A percentile compares a stretch with the other conserved stretches of the same genome.
phyloP scores from a whole-genome alignment of 2,329 filamentous ascomycete genomes.

The Penicillium nordicum region DNA sequence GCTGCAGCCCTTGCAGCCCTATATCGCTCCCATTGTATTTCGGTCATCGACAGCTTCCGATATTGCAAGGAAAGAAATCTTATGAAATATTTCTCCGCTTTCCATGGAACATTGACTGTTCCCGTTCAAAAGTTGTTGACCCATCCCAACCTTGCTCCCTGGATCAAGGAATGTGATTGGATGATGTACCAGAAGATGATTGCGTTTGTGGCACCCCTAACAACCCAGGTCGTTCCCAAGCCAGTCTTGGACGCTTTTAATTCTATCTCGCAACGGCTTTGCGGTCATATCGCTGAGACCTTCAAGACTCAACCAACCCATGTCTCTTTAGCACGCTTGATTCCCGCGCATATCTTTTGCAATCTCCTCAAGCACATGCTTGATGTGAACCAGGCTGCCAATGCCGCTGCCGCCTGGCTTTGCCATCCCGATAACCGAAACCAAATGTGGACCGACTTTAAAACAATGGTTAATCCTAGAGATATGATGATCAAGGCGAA shows the following conservation, averaged over 20 bases:
- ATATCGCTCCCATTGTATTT: constrained; percentile 93
- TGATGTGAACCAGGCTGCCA: constrained; percentile 87
- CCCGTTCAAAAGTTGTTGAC: constrained; percentile 91
- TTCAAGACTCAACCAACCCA: constrained; percentile 83
- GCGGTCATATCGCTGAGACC: constrained; percentile 75
- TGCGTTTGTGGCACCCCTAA: constrained; percentile 81
- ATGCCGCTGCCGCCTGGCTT: constrained; percentile 89
- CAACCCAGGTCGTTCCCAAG: constrained; percentile 85
- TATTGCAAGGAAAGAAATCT: constrained; percentile 97
- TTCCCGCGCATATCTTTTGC: constrained; percentile 84
- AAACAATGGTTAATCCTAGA: constrained; percentile 38
- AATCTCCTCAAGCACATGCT: constrained; percentile 81
- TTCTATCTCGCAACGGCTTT: constrained; percentile 78
- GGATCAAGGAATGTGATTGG: constrained; percentile 96
- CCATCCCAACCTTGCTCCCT: constrained; percentile 74
- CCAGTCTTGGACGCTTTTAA: constrained; percentile 81
- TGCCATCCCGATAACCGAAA: constrained; percentile 84
- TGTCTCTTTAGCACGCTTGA: constrained; percentile 80
- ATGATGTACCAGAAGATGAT: constrained; percentile 97
- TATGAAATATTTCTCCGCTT: constrained; percentile 89
- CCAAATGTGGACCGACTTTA: constrained; percentile 90
- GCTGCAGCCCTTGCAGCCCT: constrained; percentile 81
- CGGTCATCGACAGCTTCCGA: constrained; percentile 88
- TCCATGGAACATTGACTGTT: constrained; percentile 93
- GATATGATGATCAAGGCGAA: constrained; percentile 43